Evolutionary conservation across 805 yeast species (phyloP).

Genomic region (Phaffomyces antillensis): DNA sequence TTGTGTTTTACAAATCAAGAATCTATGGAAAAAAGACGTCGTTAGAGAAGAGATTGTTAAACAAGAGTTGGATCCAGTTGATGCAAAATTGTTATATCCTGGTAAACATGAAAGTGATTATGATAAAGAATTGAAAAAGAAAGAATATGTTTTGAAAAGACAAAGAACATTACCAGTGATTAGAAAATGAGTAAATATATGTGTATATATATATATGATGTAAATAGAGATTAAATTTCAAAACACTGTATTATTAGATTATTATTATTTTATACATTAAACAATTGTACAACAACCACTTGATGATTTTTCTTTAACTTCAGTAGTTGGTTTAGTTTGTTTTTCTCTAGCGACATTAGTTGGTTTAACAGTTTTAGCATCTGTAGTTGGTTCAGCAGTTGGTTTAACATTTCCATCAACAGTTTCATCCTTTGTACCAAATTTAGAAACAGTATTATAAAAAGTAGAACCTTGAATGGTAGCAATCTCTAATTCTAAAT

Average conservation of each 20-base stretch:
- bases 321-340: constrained; percentile 7
- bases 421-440: constrained; percentile 12
- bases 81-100: constrained; percentile 64
- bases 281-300: constrained; percentile 27
- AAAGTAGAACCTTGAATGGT: constrained; percentile 61
- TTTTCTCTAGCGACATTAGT: no score
- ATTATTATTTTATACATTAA: constrained; percentile 15
- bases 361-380: no score
- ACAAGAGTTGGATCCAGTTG: constrained; percentile 43
- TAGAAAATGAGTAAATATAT: constrained; percentile 15
- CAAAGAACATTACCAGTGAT: constrained; percentile 50
- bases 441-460: constrained; percentile 36
- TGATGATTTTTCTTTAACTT: constrained; percentile 16
- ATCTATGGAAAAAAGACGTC: constrained; percentile 47
- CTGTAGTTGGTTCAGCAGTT: no score
- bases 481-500: constrained; percentile 59
- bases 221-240: background rate
- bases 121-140: constrained; percentile 39
- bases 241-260: no score
- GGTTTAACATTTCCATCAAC: background rate
- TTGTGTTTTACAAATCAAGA: constrained; percentile 77
- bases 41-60: constrained; percentile 19
- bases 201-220: background rate
- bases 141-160: constrained; percentile 48
- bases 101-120: constrained; percentile 51